A percentile compares a stretch with the other conserved stretches of the same genome.
phyloP scores from a whole-genome alignment of 768 basidiomycete species.

The Kwoniella newhampshirensis region DNA sequence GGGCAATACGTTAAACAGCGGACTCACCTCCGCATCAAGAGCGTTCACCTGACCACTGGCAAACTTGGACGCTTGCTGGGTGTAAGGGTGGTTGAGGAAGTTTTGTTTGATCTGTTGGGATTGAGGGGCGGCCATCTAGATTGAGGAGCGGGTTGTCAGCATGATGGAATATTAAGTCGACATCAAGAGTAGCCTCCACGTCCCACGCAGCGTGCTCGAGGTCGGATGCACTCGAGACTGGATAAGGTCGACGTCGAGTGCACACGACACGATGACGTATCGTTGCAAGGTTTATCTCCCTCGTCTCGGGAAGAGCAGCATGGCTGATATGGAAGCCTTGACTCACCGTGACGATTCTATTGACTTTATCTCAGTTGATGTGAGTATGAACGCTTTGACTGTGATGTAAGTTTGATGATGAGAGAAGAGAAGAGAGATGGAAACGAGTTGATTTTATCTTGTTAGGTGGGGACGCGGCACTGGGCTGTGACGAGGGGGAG shows the following conservation, averaged over 20 bases:
- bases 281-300: too few species aligned
- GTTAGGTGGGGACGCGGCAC: not conserved
- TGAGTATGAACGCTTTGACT: too few species aligned
- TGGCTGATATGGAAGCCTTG: too few species aligned
- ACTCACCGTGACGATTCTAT: too few species aligned
- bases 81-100: slow-evolving; percentile 82
- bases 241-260: too few species aligned
- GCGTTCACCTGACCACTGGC: slow-evolving; percentile 76
- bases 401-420: not conserved
- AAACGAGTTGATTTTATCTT: not conserved
- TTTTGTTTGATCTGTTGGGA: slow-evolving; percentile 60
- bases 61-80: slow-evolving; percentile 79
- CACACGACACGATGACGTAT: too few species aligned
- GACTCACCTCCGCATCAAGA: slow-evolving; percentile 92
- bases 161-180: too few species aligned
- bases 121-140: slow-evolving; percentile 40
- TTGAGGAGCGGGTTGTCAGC: not conserved
- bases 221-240: too few species aligned
- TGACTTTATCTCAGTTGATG: too few species aligned
- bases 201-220: too few species aligned
- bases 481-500: not conserved
- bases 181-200: too few species aligned
- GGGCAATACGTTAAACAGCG: not conserved
- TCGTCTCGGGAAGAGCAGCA: too few species aligned
- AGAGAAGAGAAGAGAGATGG: slow-evolving; percentile 1